Base-by-base conservation (phyloP, 306 rosid species). In the Acacia confusa region DNA sequence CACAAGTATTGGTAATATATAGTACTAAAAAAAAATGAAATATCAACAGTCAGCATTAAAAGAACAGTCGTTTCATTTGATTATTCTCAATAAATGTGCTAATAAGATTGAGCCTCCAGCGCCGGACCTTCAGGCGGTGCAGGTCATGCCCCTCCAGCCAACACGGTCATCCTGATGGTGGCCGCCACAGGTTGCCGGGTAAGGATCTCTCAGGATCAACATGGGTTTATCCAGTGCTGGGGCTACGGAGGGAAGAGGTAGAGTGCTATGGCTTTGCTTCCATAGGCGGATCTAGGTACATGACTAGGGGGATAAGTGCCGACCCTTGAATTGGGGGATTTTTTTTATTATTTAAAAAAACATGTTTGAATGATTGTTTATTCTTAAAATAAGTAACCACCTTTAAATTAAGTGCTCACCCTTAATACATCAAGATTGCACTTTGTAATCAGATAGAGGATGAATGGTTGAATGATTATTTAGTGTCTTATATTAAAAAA, bases 91-190 rank as follows among this genome's bases (percentile, higher is more conserved):
- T 28, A 28, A 44, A 72, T 72, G n/a, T 9, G 43, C 45, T 30
- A 19, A 28, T 19, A 19, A 28, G n/a, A n/a, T 95, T 93, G 17
- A 92, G 88, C 34, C 96, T 84, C 98, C 11, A 92, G 60, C 0
- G 97, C 97, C 2, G 97, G 97, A 1, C 97, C 97, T 1, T 92
- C 95, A 0, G 95, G 94, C 0, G 92, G 95, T 0, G 91, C 89
- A 0, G 97, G 97, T 0, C 90, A 84, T 1, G 97, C 97, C 0
- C 77, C 97, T 3, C 95, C 97, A 0, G 92, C 97, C 0, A 95
- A 92, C 1, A 93, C 93, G 0, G 88, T 88, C 17, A 95, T 88
- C 43, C 89, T 85, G 75, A 93, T 93, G n/a, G 97, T 89, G 28
- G 97, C 97, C 3, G 97, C 87, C 30, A 93, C 88, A 0, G 94